Evolutionary conservation across 371 early-diverging fungal species (phyloP).

Genomic region (Mortierella sp.): DNA sequence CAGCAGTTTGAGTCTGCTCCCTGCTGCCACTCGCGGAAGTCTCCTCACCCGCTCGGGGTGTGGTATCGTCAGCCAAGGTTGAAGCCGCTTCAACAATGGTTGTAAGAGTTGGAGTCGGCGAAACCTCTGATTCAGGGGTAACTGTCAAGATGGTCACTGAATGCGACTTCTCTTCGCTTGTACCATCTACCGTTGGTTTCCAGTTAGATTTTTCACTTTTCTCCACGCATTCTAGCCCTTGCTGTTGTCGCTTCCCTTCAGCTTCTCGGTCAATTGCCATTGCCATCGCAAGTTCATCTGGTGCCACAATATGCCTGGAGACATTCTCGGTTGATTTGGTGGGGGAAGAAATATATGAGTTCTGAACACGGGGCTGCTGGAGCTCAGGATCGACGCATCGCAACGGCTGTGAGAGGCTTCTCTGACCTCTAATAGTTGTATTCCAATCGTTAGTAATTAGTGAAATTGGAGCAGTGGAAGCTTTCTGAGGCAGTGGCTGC

Average conservation of each 20-base stretch:
- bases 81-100: neutral
- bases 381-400: conserved; percentile 22
- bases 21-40: neutral
- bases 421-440: neutral
- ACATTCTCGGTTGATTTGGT: conserved; percentile 2
- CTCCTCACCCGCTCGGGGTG: neutral
- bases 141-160: neutral
- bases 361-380: neutral
- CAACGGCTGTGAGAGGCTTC: neutral
- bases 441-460: conserved; percentile 5
- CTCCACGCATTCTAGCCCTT: neutral
- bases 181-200: neutral
- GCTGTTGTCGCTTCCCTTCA: conserved; percentile 19
- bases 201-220: neutral
- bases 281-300: conserved; percentile 32
- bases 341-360: neutral
- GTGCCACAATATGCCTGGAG: conserved; percentile 40
- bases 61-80: neutral
- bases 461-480: conserved; percentile 11
- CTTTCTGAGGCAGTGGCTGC: neutral
- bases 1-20: neutral
- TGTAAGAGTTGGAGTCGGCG: neutral
- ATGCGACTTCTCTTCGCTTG: neutral
- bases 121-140: neutral
- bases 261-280: conserved; percentile 36